These are phyloP conservation scores for Trypanosoma theileri DNA, from an alignment of 208 protist genomes.

Conservation along the genomic window DNA sequence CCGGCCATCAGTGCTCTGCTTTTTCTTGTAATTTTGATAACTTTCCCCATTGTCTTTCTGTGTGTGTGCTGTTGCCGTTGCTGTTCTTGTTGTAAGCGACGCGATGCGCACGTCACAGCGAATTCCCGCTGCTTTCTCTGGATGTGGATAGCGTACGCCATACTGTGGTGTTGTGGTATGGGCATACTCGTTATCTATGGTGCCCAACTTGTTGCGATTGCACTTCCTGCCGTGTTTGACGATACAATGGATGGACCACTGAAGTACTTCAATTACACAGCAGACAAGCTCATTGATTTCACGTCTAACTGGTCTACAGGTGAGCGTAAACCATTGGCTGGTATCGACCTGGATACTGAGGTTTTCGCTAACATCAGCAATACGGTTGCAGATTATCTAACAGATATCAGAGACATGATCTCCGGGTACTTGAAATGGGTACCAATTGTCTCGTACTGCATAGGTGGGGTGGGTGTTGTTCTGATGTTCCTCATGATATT, in stretches of 20 bases:
- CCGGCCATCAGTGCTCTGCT: conserved; percentile 53
- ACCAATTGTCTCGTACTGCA: conserved; percentile 15
- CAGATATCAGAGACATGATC: not conserved
- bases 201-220: conserved; percentile 5
- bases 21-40: conserved; percentile 55
- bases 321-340: not conserved
- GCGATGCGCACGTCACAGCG: not conserved
- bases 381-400: not conserved
- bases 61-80: conserved; percentile 31
- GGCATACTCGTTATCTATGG: conserved; percentile 68
- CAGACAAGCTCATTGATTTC: conserved; percentile 17
- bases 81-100: conserved; percentile 34
- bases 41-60: conserved; percentile 53
- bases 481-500: conserved; percentile 22
- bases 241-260: conserved; percentile 16
- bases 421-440: not conserved
- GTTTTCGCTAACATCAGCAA: conserved; percentile 14
- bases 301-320: conserved; percentile 12
- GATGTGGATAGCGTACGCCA: conserved; percentile 63
- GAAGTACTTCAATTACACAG: conserved; percentile 23
- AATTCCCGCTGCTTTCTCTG: conserved; percentile 54
- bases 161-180: conserved; percentile 52
- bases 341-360: conserved; percentile 6
- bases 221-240: not conserved
- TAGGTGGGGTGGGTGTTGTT: conserved; percentile 17